Evolutionary conservation across 441 rosid genomes (phyloP), one percentile per base, ranked within the genome.

Genomic region (Erysimum cheiri): DNA sequence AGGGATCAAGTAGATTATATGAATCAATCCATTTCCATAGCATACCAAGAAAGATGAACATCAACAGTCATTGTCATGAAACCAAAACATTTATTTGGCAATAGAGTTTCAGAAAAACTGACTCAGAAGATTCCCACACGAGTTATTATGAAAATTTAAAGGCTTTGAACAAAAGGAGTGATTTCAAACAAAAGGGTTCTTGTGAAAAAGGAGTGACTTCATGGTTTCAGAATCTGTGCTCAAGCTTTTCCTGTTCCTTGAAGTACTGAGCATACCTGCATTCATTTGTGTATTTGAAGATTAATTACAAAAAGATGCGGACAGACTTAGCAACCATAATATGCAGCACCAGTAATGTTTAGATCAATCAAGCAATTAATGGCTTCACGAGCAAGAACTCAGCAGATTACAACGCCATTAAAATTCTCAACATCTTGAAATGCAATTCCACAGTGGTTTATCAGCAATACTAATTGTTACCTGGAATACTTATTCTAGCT

Each of bases 191-290:
- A 13, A 37, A 3, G 12, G 10, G 61, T 33, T 32, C 50, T 43
- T 66, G 74, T 28, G 44, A 29, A 10, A 49, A 26, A 40, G 12
- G 32, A 62, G 33, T 1, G 55, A 41, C 41, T 63, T 40, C 12
- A 70, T 55, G 54, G 53, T 49, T 74, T 92, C 83, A 94, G 80
- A 80, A 90, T 80, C 97, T 86, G 78, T 94, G 97, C 41, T 76
- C 85, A 78, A 88, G 32, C 83, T 94, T 94, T 88, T 94, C 99
- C 71, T 87, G 86, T 71, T 92, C 98, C 86, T 83, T 8, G 82
- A 60, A 92, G 37, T 80, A 32, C 69, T 90, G 87, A 67, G 85
- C 99, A 75, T 92, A 91, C 74, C 98, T 94, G 84, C 78, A 82
- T 19, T 73, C 79, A 82, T 40, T 77, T 36, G 50, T 36, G 57